Percentiles rank a stretch among this genome's conserved stretches.
Conservation (phyloP, 495 filamentous ascomycete genomes). For the Lichina pygmaea region DNA sequence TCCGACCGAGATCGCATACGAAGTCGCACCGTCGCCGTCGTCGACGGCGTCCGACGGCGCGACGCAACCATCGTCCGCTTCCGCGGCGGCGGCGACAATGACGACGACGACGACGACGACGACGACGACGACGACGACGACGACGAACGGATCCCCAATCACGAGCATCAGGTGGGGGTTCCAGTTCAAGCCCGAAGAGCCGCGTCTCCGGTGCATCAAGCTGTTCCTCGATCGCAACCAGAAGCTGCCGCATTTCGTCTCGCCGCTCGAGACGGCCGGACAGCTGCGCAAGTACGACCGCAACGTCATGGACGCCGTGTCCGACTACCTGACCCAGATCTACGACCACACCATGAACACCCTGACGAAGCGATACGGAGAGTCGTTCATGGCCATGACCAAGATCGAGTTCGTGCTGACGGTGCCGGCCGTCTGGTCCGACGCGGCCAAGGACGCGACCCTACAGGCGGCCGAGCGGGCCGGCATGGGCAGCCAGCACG, state of each 20-base stretch:
- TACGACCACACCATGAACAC: slow-evolving; percentile 51
- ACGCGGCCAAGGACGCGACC: slow-evolving; percentile 18
- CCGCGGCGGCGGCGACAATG: neutral
- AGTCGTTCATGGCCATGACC: slow-evolving; percentile 15
- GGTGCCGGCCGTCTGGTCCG: slow-evolving; percentile 32
- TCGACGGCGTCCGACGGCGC: slow-evolving; percentile 7
- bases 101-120: neutral
- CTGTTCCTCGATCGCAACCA: slow-evolving; percentile 54
- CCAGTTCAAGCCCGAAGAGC: slow-evolving; percentile 48
- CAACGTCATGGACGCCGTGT: slow-evolving; percentile 18
- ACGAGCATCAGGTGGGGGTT: slow-evolving; percentile 41
- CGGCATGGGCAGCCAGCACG: slow-evolving; percentile 30
- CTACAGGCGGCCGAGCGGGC: slow-evolving; percentile 25
- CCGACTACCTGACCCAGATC: slow-evolving; percentile 25
- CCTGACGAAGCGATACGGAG: slow-evolving; percentile 24
- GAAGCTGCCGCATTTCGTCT: slow-evolving; percentile 51
- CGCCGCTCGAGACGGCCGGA: slow-evolving; percentile 42
- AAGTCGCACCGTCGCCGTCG: slow-evolving; percentile 10
- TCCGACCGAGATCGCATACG: slow-evolving; percentile 33
- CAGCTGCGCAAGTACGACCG: slow-evolving; percentile 30
- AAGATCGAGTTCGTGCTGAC: slow-evolving; percentile 26
- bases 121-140: neutral
- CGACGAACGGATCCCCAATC: neutral
- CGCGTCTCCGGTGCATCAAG: slow-evolving; percentile 51
- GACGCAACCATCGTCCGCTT: slow-evolving; percentile 4